phyloP scores from a whole-genome alignment of 2,329 filamentous ascomycete species.

The Botrytis medusae region DNA sequence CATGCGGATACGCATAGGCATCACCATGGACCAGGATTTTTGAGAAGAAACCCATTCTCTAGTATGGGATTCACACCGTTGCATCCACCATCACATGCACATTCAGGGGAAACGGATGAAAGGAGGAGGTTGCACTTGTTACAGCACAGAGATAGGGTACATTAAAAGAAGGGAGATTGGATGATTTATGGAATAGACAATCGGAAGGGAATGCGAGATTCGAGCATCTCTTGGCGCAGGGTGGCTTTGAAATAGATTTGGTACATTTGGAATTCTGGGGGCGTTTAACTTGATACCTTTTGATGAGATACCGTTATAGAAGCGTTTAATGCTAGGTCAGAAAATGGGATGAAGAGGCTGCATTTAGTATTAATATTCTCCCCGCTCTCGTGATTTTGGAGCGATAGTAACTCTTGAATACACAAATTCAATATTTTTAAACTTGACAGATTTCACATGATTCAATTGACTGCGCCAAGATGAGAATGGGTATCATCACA shows the following conservation, averaged over 20 bases:
- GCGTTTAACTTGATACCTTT: slow-evolving; percentile 13
- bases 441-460: neutral
- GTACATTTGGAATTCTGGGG: neutral
- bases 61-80: slow-evolving; percentile 37
- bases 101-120: slow-evolving; percentile 33
- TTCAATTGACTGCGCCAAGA: neutral
- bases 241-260: neutral
- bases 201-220: neutral
- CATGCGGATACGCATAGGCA: slow-evolving; percentile 12
- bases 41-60: slow-evolving; percentile 28
- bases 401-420: neutral
- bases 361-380: neutral
- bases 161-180: slow-evolving; percentile 19
- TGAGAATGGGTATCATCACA: neutral
- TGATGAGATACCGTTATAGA: slow-evolving; percentile 11
- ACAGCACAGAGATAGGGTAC: slow-evolving; percentile 32
- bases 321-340: neutral
- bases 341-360: neutral
- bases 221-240: slow-evolving; percentile 6
- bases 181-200: neutral
- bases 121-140: slow-evolving; percentile 35
- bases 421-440: neutral
- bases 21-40: slow-evolving; percentile 14
- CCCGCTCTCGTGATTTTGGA: neutral
- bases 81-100: slow-evolving; percentile 28